These are phyloP conservation scores for Chlorella vulgaris DNA, from an alignment of 139 green algal species.

Conservation along the genomic window DNA sequence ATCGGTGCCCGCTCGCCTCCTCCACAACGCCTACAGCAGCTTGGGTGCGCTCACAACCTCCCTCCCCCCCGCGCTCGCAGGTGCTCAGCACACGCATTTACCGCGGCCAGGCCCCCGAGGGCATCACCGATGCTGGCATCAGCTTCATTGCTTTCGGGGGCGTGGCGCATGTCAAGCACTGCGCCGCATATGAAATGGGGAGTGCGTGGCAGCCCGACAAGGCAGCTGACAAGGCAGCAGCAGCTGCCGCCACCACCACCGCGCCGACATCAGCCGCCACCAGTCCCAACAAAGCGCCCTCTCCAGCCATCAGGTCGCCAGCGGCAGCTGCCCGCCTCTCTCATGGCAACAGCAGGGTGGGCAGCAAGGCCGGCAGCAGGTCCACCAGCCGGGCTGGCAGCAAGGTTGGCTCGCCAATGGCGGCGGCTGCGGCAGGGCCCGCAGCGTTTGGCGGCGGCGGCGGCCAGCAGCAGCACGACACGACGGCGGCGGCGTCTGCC, in stretches of 20 bases:
- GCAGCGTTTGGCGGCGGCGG: background rate
- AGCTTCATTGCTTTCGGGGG: constrained; percentile 46
- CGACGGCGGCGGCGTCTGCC: background rate
- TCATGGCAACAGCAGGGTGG: background rate
- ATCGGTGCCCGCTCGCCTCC: too few relatives aligned
- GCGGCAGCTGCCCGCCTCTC: background rate
- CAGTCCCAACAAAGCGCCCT: background rate
- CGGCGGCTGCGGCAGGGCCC: background rate
- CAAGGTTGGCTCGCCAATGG: background rate
- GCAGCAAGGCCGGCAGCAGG: background rate
- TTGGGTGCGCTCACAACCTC: too few relatives aligned
- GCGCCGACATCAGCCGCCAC: background rate
- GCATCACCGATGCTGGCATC: constrained; percentile 55
- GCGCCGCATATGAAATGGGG: constrained; percentile 34
- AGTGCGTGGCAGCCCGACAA: constrained; percentile 29
- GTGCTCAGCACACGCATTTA: constrained; percentile 82
- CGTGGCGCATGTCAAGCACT: constrained; percentile 11
- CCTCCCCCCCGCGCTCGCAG: constrained; percentile 11
- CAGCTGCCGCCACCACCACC: background rate
- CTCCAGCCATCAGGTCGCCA: background rate
- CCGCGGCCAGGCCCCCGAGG: constrained; percentile 56
- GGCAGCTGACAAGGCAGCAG: background rate
- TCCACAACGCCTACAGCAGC: too few relatives aligned
- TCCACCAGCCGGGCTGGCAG: background rate
- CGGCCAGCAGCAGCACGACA: too few relatives aligned